phyloP scores from a whole-genome alignment of 768 basidiomycete genomes.

The Rhizopogon rudus region DNA sequence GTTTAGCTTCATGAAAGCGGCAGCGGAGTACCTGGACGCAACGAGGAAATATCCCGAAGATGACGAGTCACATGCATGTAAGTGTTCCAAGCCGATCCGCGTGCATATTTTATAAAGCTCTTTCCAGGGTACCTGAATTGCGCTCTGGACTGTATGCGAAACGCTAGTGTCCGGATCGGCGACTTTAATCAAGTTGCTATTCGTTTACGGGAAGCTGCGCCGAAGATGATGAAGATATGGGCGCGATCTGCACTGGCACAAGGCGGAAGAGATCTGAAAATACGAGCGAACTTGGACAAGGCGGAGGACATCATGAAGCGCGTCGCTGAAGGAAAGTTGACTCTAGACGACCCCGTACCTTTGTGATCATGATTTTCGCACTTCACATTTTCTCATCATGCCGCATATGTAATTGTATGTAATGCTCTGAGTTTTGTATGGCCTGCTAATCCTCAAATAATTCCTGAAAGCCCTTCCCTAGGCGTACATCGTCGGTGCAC shows the following conservation, averaged over 20 bases:
- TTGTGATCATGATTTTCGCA: neutral
- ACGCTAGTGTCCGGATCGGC: neutral
- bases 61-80: slow-evolving; percentile 14
- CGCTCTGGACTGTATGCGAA: neutral
- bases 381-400: neutral
- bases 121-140: slow-evolving; percentile 5
- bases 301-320: neutral
- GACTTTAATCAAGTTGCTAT: neutral
- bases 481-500: slow-evolving; percentile 8
- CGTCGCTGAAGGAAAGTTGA: neutral
- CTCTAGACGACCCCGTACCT: neutral
- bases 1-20: neutral
- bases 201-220: slow-evolving; percentile 2
- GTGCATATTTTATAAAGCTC: neutral
- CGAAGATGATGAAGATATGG: slow-evolving; percentile 11
- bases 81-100: neutral
- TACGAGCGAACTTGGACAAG: neutral
- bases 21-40: slow-evolving; percentile 7
- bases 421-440: no score
- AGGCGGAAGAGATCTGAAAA: neutral
- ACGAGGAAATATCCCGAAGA: slow-evolving; percentile 4
- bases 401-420: neutral
- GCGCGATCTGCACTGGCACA: neutral
- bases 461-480: slow-evolving; percentile 26
- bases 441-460: slow-evolving; percentile 23